phyloP scores from a whole-genome alignment of 164 flowering plant genomes.

The Amborella trichopoda region DNA sequence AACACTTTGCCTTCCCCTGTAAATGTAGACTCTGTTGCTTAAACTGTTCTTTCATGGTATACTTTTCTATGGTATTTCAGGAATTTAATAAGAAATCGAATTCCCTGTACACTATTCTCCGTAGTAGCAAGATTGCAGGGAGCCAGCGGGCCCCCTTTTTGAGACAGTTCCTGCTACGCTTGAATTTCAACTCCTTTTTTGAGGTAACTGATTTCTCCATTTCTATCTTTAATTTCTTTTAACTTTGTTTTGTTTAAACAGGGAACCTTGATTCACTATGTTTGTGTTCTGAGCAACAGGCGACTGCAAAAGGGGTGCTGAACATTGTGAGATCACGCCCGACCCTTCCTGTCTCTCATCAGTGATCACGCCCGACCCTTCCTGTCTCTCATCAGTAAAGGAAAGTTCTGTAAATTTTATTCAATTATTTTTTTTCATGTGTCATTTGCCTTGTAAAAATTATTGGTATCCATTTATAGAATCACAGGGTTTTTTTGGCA shows the following conservation, averaged over 20 bases:
- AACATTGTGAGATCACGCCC: slow-evolving; percentile 78
- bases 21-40: no score
- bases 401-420: no score
- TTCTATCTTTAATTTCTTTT: no score
- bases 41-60: background rate
- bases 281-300: no score
- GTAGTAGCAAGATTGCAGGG: slow-evolving; percentile 95
- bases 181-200: slow-evolving; percentile 89
- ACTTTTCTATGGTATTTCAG: slow-evolving; percentile 20
- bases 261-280: no score
- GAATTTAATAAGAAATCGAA: slow-evolving; percentile 97
- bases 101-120: slow-evolving; percentile 87
- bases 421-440: no score
- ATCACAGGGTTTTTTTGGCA: no score
- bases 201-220: slow-evolving; percentile 45
- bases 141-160: slow-evolving; percentile 95
- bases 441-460: no score
- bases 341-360: slow-evolving; percentile 28
- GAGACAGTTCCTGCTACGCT: slow-evolving; percentile 80
- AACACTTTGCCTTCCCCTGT: no score
- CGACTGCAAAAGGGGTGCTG: slow-evolving; percentile 85
- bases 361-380: slow-evolving; percentile 7
- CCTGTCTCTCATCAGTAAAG: no score
- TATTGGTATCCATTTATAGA: no score
- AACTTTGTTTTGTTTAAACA: no score